Evolutionary conservation across 768 basidiomycete species (phyloP).

Genomic region (Lactarius psammicola): DNA sequence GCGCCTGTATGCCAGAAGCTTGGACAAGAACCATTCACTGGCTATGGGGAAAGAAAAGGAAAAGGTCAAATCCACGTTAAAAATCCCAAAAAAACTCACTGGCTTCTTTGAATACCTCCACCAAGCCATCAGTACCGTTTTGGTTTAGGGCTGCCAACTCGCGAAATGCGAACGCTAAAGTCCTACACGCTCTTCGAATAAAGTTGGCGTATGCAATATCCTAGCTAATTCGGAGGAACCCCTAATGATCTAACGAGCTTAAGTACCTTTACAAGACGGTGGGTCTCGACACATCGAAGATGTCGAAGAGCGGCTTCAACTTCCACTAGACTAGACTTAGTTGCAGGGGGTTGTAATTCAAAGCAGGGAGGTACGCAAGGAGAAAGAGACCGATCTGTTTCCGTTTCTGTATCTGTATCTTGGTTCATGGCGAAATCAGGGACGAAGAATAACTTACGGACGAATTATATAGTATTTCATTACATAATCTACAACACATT

Average conservation of each 20-base stretch:
- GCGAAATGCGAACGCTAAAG: conserved; percentile 7
- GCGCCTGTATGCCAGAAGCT: conserved; percentile 52
- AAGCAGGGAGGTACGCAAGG: conserved; percentile 20
- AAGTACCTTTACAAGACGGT: conserved; percentile 15
- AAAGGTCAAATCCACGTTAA: neutral
- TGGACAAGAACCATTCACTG: conserved; percentile 17
- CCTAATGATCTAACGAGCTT: conserved; percentile 23
- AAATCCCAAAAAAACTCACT: conserved; percentile 8
- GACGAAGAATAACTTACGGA: neutral
- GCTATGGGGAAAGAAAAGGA: neutral
- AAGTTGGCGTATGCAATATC: conserved; percentile 15
- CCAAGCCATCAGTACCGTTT: neutral
- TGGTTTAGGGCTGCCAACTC: neutral
- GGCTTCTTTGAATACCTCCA: conserved; percentile 15
- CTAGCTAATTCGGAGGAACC: conserved; percentile 11
- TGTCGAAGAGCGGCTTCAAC: conserved; percentile 2
- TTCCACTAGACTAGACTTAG: neutral
- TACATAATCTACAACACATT: conserved; percentile 30
- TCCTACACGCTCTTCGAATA: conserved; percentile 14
- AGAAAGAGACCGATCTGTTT: conserved; percentile 29
- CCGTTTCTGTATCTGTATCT: conserved; percentile 57
- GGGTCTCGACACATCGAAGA: conserved; percentile 4
- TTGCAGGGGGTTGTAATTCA: neutral
- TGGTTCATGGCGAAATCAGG: conserved; percentile 35
- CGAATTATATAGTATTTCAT: neutral